phyloP scores from a whole-genome alignment of 306 rosid genomes.

The Begonia peltatifolia region DNA sequence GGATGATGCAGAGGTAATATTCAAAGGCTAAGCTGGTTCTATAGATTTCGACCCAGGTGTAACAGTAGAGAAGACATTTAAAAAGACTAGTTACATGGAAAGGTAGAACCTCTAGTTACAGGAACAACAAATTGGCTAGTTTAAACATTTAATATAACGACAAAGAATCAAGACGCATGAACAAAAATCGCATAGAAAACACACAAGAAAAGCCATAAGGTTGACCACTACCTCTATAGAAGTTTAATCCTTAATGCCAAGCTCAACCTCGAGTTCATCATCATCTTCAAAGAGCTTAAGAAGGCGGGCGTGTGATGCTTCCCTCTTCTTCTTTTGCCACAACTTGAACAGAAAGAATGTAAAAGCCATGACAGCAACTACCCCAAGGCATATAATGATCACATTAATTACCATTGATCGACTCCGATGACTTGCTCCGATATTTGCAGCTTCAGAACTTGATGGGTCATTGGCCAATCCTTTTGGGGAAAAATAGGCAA shows the following conservation, averaged over 20 bases:
- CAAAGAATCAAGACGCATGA: no score
- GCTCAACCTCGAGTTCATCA: conserved; percentile 86
- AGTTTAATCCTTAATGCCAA: conserved; percentile 67
- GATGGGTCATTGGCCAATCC: conserved; percentile 34
- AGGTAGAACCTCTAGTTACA: no score
- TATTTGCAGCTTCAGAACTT: conserved; percentile 13
- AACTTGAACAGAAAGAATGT: conserved; percentile 38
- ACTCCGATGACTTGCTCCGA: conserved; percentile 6
- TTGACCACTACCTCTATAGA: background rate
- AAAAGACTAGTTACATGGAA: no score
- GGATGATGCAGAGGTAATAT: no score
- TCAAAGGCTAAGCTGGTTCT: no score
- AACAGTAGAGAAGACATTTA: no score
- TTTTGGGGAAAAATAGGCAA: background rate
- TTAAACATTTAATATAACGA: no score
- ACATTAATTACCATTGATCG: conserved; percentile 37
- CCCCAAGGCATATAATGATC: conserved; percentile 27
- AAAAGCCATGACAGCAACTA: conserved; percentile 31
- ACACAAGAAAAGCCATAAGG: background rate
- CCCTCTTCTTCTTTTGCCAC: conserved; percentile 86
- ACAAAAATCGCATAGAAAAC: background rate
- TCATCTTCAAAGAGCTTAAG: conserved; percentile 86
- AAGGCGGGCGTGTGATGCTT: conserved; percentile 73
- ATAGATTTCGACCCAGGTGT: no score
- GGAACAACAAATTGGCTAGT: no score